Evolutionary conservation across 1,284 basidiomycete genomes (phyloP).

Genomic region (Boletus sp.): DNA sequence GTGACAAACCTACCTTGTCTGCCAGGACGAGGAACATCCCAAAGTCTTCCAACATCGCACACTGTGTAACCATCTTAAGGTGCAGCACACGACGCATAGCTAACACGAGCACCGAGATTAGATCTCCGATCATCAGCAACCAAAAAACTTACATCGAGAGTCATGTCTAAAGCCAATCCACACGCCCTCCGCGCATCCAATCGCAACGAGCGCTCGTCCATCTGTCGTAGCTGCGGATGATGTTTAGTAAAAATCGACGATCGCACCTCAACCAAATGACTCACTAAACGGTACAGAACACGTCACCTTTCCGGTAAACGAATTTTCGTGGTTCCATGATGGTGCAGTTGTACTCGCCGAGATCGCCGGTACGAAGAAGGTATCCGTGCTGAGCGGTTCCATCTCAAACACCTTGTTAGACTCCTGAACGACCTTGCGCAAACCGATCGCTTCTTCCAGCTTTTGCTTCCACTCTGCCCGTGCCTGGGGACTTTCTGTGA

Average conservation of each 20-base stretch:
- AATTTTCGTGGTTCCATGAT: constrained; percentile 66
- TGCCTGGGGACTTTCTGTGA: constrained; percentile 74
- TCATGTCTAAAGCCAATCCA: constrained; percentile 96
- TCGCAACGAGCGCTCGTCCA: constrained; percentile 81
- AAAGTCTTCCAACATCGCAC: constrained; percentile 93
- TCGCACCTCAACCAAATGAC: constrained; percentile 32
- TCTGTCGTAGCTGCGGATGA: constrained; percentile 67
- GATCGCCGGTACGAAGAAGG: constrained; percentile 73
- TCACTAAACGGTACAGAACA: constrained; percentile 91
- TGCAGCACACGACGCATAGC: constrained; percentile 89
- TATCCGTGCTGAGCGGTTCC: constrained; percentile 81
- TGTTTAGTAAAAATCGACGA: constrained; percentile 7
- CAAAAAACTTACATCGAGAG: constrained; percentile 61
- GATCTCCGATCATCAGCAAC: background rate
- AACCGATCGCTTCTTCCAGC: constrained; percentile 82
- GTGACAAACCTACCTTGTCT: constrained; percentile 63
- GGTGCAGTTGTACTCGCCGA: constrained; percentile 46
- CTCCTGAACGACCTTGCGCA: constrained; percentile 86
- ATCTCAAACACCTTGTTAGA: constrained; percentile 92
- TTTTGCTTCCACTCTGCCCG: constrained; percentile 88
- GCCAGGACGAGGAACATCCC: constrained; percentile 94
- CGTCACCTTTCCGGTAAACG: constrained; percentile 86
- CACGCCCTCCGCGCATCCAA: constrained; percentile 94
- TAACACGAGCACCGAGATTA: constrained; percentile 28
- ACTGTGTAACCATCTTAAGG: constrained; percentile 88